Conservation (phyloP, 179 eudicot genomes). For the Vitellaria paradoxa region DNA sequence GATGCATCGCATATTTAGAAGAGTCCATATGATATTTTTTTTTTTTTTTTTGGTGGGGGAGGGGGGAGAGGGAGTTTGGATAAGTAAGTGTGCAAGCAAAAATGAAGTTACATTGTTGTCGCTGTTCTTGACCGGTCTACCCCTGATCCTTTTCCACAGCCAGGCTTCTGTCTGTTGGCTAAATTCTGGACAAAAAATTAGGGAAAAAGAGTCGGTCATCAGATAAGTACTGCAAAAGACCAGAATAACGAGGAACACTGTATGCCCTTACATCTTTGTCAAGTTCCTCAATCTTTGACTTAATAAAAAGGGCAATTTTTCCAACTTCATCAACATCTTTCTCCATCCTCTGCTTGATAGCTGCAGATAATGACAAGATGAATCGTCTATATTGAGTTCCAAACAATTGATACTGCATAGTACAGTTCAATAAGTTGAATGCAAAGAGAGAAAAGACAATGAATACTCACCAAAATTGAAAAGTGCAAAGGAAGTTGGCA, state of each 20-base stretch:
- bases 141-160: conserved; percentile 95
- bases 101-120: conserved; percentile 67
- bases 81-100: not conserved
- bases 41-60: too few relatives aligned
- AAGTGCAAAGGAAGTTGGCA: not conserved
- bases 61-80: too few relatives aligned
- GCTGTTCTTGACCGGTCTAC: conserved; percentile 92
- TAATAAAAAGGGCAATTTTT: conserved; percentile 71
- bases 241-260: conserved; percentile 2
- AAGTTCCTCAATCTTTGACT: conserved; percentile 88
- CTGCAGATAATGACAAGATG: conserved; percentile 34
- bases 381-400: not conserved
- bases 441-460: not conserved
- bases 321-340: conserved; percentile 96
- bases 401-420: not conserved
- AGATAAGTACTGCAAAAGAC: not conserved
- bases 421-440: not conserved
- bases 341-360: conserved; percentile 96
- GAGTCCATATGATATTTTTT: too few relatives aligned
- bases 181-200: conserved; percentile 53
- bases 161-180: conserved; percentile 84
- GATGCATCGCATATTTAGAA: too few relatives aligned
- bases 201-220: not conserved
- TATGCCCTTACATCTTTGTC: conserved; percentile 72
- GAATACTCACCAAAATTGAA: not conserved